Percentiles rank a stretch among this genome's conserved stretches.
Conservation (phyloP, 2,329 filamentous ascomycete species). For the Beauveria pseudobassiana region DNA sequence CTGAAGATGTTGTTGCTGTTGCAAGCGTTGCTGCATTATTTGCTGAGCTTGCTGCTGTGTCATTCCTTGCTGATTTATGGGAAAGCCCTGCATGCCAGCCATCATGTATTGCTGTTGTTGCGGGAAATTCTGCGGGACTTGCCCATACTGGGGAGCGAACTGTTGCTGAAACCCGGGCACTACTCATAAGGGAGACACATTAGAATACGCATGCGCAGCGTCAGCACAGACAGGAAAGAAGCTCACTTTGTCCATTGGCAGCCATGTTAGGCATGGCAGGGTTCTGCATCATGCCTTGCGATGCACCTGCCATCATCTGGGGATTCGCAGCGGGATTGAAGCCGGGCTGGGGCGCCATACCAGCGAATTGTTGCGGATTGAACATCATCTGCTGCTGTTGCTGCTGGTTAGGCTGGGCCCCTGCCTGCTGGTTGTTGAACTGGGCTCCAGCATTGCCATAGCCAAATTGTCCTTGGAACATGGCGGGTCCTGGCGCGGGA, state of each 20-base stretch:
- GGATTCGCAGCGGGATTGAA: conserved; percentile 45
- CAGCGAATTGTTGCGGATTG: conserved; percentile 43
- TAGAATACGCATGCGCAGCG: background rate
- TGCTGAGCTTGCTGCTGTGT: conserved; percentile 37
- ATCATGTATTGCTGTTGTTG: conserved; percentile 41
- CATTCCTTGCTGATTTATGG: conserved; percentile 46
- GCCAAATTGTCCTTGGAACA: conserved; percentile 11
- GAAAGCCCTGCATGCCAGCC: conserved; percentile 46
- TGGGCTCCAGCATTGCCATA: conserved; percentile 12
- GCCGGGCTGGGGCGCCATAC: conserved; percentile 43
- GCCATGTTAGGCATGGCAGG: conserved; percentile 52
- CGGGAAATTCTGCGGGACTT: conserved; percentile 41
- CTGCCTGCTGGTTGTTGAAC: conserved; percentile 16
- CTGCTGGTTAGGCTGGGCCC: conserved; percentile 19
- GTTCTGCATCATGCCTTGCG: conserved; percentile 57
- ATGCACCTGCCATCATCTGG: conserved; percentile 48
- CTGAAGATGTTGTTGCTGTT: conserved; percentile 19
- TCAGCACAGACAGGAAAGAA: conserved; percentile 10
- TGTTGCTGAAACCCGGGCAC: conserved; percentile 53
- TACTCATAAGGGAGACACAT: conserved; percentile 17
- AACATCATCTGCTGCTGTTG: conserved; percentile 30
- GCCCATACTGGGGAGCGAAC: conserved; percentile 50
- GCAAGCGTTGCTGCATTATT: conserved; percentile 35
- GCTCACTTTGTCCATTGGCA: conserved; percentile 53
- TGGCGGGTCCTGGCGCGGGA: background rate